Base-by-base conservation (phyloP, 352 stramenopile genomes). In the Thalassiosira exigua region DNA sequence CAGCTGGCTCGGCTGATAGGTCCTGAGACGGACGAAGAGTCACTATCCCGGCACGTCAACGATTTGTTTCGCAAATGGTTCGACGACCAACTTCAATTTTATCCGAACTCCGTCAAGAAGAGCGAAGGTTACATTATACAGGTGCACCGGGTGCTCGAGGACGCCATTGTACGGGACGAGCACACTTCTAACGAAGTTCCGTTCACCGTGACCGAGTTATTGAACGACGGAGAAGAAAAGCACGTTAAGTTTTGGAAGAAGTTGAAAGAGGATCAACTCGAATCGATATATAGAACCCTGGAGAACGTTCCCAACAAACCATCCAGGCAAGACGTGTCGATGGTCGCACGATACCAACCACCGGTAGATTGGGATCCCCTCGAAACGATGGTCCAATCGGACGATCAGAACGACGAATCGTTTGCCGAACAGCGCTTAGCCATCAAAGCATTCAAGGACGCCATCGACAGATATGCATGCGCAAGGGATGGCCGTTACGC, bases 351-450 rank as follows among this genome's bases (percentile, higher is more conserved):
- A 27, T 41, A 33, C 3, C 4, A 7, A 1, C 11, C 9, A 14
- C 62, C 29, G 0, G 26, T 62, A 17, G 7, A 3, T 4, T 72
- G 62, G 62, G 50, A 72, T 4, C 29, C 19, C 3, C 17, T 36
- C 3, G 46, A 26, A 0, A 22, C 24, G 7, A 32, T 72, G 39
- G 14, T 3, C 0, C 19, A 27, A 21, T 44, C 17, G 1, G 5
- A 0, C 1, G 36, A 46, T 14, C 65, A 75, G 42, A 67, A 7
- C 21, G 60, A 64, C 14, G 50, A 56, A 17, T 85, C 77, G n/a
- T 78, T 52, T 42, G 27, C 54, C 1, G 77, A 85, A 41, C 76
- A 85, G 48, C 24, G 46, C 12, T 30, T 61, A 19, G 69, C 66
- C 21, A 22, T 85, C 9, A 17, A n/a, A 7, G 44, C 61, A 19